Conservation (phyloP, 768 basidiomycete species). For the Clitopilus hobsonii region DNA sequence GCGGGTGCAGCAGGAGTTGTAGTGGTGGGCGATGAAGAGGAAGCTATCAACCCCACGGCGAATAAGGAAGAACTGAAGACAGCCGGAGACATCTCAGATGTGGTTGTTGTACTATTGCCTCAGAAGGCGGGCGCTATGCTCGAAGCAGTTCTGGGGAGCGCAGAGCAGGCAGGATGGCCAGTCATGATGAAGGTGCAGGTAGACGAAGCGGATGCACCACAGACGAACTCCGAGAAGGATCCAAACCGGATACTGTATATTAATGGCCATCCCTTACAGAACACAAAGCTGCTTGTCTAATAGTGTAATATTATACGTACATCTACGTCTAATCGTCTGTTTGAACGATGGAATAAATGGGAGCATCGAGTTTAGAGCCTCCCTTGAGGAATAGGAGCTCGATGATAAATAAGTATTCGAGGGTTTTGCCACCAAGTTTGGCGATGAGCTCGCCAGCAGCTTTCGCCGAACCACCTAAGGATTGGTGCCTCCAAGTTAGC, state of each 20-base stretch:
- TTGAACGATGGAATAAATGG: constrained; percentile 85
- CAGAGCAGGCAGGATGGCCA: constrained; percentile 40
- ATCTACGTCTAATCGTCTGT: constrained; percentile 46
- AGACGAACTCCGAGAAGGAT: constrained; percentile 25
- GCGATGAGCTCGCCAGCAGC: constrained; percentile 88
- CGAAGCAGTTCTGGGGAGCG: constrained; percentile 48
- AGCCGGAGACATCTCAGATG: constrained; percentile 53
- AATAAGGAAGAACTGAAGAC: constrained; percentile 48
- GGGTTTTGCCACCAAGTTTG: constrained; percentile 75
- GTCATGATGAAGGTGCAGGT: constrained; percentile 47
- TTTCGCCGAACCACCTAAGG: constrained; percentile 82
- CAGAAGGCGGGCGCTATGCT: constrained; percentile 49
- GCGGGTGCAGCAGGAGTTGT: constrained; percentile 78
- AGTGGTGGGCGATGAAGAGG: constrained; percentile 63
- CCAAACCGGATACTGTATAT: constrained; percentile 59
- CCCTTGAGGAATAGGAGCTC: constrained; percentile 77
- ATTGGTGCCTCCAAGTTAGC: not conserved
- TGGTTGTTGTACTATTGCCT: constrained; percentile 56
- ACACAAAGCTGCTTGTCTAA: constrained; percentile 66
- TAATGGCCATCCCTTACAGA: constrained; percentile 71
- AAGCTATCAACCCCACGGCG: constrained; percentile 62
- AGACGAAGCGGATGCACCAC: constrained; percentile 22
- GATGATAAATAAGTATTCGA: constrained; percentile 95
- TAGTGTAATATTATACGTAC: constrained; percentile 8
- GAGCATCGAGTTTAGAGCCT: constrained; percentile 74